Conservation (phyloP, 1,284 basidiomycete species). For the Cryptococcus hybrid region DNA sequence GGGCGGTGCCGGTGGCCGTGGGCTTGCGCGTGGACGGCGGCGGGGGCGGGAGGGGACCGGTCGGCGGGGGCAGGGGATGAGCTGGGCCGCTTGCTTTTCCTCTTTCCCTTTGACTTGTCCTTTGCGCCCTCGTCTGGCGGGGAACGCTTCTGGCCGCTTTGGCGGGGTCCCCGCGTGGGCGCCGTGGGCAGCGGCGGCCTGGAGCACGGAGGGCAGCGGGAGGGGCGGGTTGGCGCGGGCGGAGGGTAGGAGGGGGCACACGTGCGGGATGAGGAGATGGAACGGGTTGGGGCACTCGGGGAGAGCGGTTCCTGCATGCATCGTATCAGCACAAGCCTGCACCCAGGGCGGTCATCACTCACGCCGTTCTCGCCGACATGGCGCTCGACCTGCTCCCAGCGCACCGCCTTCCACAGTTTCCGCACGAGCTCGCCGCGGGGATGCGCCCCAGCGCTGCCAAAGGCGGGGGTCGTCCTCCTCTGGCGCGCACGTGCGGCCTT, state of each 20-base stretch:
- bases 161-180: constrained; percentile 8
- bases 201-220: constrained; percentile 19
- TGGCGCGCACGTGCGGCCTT: constrained; percentile 7
- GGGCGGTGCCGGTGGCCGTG: no score
- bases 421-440: constrained; percentile 40
- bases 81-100: constrained; percentile 1
- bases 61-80: no score
- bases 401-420: constrained; percentile 44
- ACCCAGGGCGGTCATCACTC: constrained; percentile 6
- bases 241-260: constrained; percentile 31
- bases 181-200: not conserved
- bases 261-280: constrained; percentile 39
- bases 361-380: constrained; percentile 32
- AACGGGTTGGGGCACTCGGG: constrained; percentile 37
- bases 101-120: constrained; percentile 22
- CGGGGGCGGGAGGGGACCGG: no score
- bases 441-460: constrained; percentile 30
- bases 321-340: not conserved
- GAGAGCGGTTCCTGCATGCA: constrained; percentile 20
- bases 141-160: constrained; percentile 32
- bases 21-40: no score
- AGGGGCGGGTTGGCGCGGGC: constrained; percentile 24
- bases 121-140: constrained; percentile 6
- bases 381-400: constrained; percentile 46
- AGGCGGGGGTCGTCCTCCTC: constrained; percentile 12